Conservation (phyloP, 2,329 filamentous ascomycete species). For the Colletotrichum liriopes region DNA sequence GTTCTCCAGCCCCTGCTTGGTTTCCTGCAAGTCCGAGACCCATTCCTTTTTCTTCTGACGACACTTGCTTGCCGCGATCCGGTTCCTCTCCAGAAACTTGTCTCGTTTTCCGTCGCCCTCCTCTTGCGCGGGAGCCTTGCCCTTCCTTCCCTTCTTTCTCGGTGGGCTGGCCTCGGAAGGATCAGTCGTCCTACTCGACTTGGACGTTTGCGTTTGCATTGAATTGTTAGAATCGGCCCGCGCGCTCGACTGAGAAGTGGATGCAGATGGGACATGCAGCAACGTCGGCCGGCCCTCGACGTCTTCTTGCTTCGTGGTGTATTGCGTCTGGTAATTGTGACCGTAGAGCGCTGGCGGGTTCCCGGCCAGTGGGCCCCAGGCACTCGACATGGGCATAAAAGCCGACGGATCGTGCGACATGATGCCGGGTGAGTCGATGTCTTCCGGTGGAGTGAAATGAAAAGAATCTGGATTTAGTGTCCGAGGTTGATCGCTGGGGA, state of each 20-base stretch:
- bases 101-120: constrained; percentile 62
- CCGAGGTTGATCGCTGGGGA: constrained; percentile 41
- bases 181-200: constrained; percentile 43
- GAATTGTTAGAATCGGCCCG: constrained; percentile 26
- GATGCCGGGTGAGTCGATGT: constrained; percentile 18
- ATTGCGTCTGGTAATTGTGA: constrained; percentile 30
- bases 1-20: constrained; percentile 60
- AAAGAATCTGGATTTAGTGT: constrained; percentile 25
- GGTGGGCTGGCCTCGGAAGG: constrained; percentile 40
- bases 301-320: constrained; percentile 36
- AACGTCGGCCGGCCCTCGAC: constrained; percentile 18
- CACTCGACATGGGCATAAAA: constrained; percentile 29
- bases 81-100: constrained; percentile 78
- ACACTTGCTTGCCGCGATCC: constrained; percentile 81
- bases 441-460: constrained; percentile 6
- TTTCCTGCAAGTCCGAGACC: constrained; percentile 65
- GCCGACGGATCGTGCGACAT: constrained; percentile 30
- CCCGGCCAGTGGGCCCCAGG: constrained; percentile 32
- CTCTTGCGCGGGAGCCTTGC: constrained; percentile 45
- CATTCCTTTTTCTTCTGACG: constrained; percentile 76
- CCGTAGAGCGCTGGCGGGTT: constrained; percentile 20
- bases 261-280: constrained; percentile 16
- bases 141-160: constrained; percentile 49
- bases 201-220: constrained; percentile 20
- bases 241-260: constrained; percentile 25